Evolutionary conservation across 2,329 filamentous ascomycete genomes (phyloP), one percentile per base, ranked within the genome.

Genomic region (Talaromyces sp.): DNA sequence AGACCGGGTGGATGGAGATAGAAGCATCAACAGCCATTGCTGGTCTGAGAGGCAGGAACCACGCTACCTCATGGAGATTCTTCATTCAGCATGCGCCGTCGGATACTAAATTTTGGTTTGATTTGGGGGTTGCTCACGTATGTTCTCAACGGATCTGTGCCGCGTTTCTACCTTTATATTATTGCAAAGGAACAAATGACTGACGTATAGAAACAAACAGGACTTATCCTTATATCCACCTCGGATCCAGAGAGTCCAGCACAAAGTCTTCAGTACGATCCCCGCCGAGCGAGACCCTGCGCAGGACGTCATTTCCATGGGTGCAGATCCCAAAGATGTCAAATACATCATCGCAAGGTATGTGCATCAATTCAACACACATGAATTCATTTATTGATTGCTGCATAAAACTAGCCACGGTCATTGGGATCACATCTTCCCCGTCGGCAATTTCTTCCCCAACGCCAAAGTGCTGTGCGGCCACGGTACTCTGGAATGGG

Each of bases 391-490:
- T 27, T 43, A 43, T 19, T 43, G n/a, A 43, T 8, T 10, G 17
- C 17, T 43, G 41, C 2, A 15, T 8, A 43, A 43, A 43, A 19
- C 9, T 19, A 43, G 49, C 25, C 61, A 62, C 6, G 61, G 33
- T 1, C 61, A 62, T 19, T 62, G 61, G 61, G 61, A 62, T 56
- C 61, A 62, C n/a, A 62, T 62, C 5, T 62, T 62, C 8, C 61
- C 61, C 15, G 47, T 49, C 11, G 15, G 33, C 35, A 41, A 45
- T 3, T 31, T 41, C 17, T 56, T 62, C 49, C 61, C 61, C 37
- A 56, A 62, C 45, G 61, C 61, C 47, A 62, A 62, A 45, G 61
- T 62, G 6, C 61, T 62, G 15, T 62, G 61, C 22, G 19, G n/a
- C 15, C 22, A 25, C 8, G 61, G 47, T 15, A 62, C 61, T 3